Conservation (phyloP, 2,329 filamentous ascomycete species). For the Ophiostoma montium region DNA sequence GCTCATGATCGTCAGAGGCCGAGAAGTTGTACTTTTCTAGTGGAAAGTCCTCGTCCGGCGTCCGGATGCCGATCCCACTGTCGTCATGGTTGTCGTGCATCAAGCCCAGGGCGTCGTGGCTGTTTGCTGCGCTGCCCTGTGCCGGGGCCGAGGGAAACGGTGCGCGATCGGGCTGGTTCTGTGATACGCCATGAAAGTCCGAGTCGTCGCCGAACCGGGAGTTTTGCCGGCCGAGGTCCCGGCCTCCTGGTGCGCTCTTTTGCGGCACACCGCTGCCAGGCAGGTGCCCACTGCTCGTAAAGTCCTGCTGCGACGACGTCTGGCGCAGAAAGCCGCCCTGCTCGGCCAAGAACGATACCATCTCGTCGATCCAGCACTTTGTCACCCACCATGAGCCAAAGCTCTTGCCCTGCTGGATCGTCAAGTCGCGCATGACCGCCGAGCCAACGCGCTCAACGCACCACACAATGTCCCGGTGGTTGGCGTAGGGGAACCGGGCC, state of each 20-base stretch:
- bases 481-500: slow-evolving; percentile 57
- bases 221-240: slow-evolving; percentile 22
- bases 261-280: slow-evolving; percentile 13
- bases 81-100: slow-evolving; percentile 46
- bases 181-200: slow-evolving; percentile 28
- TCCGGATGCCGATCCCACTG: slow-evolving; percentile 59
- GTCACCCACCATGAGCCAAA: slow-evolving; percentile 93
- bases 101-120: slow-evolving; percentile 30
- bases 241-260: slow-evolving; percentile 13
- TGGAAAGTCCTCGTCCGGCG: slow-evolving; percentile 49
- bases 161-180: slow-evolving; percentile 34
- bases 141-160: slow-evolving; percentile 33
- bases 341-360: slow-evolving; percentile 79
- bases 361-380: slow-evolving; percentile 91
- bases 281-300: neutral
- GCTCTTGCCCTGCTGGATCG: slow-evolving; percentile 61
- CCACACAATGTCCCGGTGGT: slow-evolving; percentile 58
- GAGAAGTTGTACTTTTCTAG: slow-evolving; percentile 41
- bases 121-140: slow-evolving; percentile 18
- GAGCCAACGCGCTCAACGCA: slow-evolving; percentile 64
- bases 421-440: slow-evolving; percentile 67
- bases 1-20: slow-evolving; percentile 15
- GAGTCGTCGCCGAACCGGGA: slow-evolving; percentile 33
- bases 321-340: slow-evolving; percentile 74
- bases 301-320: slow-evolving; percentile 24